Evolutionary conservation across 306 rosid species (phyloP), one percentile per base, ranked within the genome.

Genomic region (Quillaja saponaria): DNA sequence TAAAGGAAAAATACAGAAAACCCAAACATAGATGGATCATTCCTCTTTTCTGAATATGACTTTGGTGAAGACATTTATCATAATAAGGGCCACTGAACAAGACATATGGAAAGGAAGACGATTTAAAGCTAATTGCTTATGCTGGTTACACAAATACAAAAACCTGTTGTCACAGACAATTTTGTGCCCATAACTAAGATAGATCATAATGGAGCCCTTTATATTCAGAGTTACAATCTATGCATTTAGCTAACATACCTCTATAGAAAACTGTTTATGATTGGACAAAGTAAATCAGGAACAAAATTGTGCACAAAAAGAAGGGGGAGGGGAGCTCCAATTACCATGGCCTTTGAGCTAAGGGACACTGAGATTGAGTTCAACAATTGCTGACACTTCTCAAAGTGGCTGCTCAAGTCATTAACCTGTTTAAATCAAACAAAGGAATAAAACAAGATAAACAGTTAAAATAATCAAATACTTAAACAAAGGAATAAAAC

Each of bases 271-370:
- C 5, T 8, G 9, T 13, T 13, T 52, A 17, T 11, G 9, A 11
- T 10, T 48, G 1, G 21, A 52, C 11, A 52, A 21, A 25, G 0
- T 3, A 19, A 2, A n/a, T 25, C 12, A 31, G 9, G 8, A 16
- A 18, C 12, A 18, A 13, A 33, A 31, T 33, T 13, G 44, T 10
- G 13, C 10, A 61, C 12, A 55, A 72, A 69, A 41, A 28, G 51
- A 34, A 49, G 12, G 8, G 13, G 38, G 6, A 55, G 34, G 2
- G 16, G 45, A 2, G 48, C 37, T 46, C 64, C 16, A 68, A 74
- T 63, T 86, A 92, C 99, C 96, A 92, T 76, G 4, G 95, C 88
- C 68, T 88, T 92, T 71, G 86, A 71, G 82, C 77, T 75, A 58
- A 92, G 73, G 39, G 95, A 82, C 38, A 79, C 89, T 7, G 95